Conservation (phyloP, 2,329 filamentous ascomycete genomes). For the Exophiala sp. region DNA sequence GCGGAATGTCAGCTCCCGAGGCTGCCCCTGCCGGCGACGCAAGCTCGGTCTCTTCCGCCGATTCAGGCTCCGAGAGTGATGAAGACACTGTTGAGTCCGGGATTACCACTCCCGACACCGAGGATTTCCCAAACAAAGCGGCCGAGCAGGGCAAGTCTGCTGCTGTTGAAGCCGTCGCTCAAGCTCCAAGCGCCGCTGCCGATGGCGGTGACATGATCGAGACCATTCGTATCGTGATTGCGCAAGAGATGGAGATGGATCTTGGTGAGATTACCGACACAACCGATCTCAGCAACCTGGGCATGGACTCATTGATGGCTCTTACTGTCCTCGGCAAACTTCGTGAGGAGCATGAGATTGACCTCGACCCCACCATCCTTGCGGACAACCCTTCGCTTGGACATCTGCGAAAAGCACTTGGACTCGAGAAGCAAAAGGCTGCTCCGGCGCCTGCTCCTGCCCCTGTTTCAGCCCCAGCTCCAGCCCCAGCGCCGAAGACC, state of each 20-base stretch:
- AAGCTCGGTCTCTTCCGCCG: conserved; percentile 26
- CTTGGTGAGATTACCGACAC: conserved; percentile 39
- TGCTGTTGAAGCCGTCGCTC: conserved; percentile 30
- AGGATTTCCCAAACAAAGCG: conserved; percentile 28
- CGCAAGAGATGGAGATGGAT: conserved; percentile 44
- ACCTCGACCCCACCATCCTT: conserved; percentile 43
- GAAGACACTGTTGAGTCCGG: conserved; percentile 29
- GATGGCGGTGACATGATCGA: conserved; percentile 38
- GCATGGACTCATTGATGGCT: conserved; percentile 47
- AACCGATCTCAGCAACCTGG: conserved; percentile 42
- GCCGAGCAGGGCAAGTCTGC: conserved; percentile 22
- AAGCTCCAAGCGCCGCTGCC: conserved; percentile 35
- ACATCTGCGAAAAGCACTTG: conserved; percentile 38
- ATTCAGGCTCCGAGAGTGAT: conserved; percentile 28
- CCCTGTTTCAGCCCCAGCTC: conserved; percentile 12
- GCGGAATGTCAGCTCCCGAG: conserved; percentile 24
- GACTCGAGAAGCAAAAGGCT: conserved; percentile 37
- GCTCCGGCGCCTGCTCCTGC: conserved; percentile 18
- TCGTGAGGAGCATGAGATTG: conserved; percentile 42
- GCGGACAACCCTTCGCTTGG: conserved; percentile 43
- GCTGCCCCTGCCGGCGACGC: conserved; percentile 30
- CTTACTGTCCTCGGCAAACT: conserved; percentile 45
- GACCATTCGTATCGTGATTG: conserved; percentile 40
- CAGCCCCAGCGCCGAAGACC: conserved; percentile 23
- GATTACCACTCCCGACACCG: conserved; percentile 30